Evolutionary conservation across 331 rosid genomes (phyloP).

Genomic region (Rosa hybrid): DNA sequence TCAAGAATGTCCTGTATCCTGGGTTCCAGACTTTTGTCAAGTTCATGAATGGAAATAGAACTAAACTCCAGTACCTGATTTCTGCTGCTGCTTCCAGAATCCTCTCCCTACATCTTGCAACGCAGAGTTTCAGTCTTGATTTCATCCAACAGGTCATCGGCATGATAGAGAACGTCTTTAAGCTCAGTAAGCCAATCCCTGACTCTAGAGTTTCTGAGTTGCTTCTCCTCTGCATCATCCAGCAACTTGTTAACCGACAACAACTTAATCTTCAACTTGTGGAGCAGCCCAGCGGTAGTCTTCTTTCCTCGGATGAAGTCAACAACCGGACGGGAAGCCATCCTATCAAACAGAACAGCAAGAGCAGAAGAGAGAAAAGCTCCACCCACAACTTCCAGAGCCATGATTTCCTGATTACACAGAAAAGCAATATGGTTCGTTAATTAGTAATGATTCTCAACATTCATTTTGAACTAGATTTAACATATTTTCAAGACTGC

Average conservation of each 20-base stretch:
- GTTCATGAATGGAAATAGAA: neutral
- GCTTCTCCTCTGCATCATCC: constrained; percentile 39
- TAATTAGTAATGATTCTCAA: too few relatives aligned
- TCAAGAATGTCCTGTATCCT: constrained; percentile 12
- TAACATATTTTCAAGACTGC: too few relatives aligned
- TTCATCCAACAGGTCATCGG: constrained; percentile 28
- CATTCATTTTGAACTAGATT: too few relatives aligned
- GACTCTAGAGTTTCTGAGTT: constrained; percentile 17
- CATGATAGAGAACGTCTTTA: constrained; percentile 24
- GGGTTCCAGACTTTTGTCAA: neutral
- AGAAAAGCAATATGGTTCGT: too few relatives aligned
- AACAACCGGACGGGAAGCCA: too few relatives aligned
- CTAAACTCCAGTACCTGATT: neutral
- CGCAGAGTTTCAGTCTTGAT: constrained; percentile 17
- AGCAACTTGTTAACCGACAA: constrained; percentile 7
- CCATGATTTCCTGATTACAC: too few relatives aligned
- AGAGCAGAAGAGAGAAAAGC: too few relatives aligned
- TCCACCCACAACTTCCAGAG: too few relatives aligned
- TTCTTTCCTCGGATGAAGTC: too few relatives aligned
- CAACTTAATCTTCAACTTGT: neutral
- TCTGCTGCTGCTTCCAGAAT: neutral
- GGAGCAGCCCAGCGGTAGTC: too few relatives aligned
- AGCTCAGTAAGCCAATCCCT: constrained; percentile 38
- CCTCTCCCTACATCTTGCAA: constrained; percentile 14
- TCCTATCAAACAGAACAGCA: too few relatives aligned